phyloP scores from a whole-genome alignment of 2,329 filamentous ascomycete species.

The Scedosporium dehoogii region DNA sequence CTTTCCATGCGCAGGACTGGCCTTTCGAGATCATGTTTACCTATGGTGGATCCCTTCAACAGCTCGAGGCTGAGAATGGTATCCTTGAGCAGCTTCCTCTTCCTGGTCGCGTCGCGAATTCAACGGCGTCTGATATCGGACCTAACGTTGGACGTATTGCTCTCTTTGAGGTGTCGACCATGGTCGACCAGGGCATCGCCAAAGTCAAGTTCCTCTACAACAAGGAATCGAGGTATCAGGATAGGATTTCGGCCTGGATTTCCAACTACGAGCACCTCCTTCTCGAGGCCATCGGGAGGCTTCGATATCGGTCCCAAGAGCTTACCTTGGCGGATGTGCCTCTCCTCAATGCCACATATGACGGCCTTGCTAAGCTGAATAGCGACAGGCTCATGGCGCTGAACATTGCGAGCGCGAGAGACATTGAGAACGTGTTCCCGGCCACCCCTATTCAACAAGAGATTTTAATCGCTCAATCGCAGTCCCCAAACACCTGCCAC shows the following conservation, averaged over 20 bases:
- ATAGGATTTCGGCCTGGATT: conserved; percentile 36
- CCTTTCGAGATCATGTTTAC: conserved; percentile 51
- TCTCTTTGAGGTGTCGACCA: conserved; percentile 40
- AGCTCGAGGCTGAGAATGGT: conserved; percentile 35
- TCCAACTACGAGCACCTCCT: conserved; percentile 35
- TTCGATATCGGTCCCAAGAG: conserved; percentile 32
- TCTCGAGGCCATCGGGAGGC: conserved; percentile 29
- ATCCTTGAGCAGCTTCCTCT: conserved; percentile 37
- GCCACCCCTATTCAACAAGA: conserved; percentile 38
- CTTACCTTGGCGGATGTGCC: conserved; percentile 41
- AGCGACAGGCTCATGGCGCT: conserved; percentile 28
- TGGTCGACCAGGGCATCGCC: conserved; percentile 32
- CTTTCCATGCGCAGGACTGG: conserved; percentile 23
- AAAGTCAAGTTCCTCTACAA: conserved; percentile 37
- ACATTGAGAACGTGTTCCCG: conserved; percentile 39
- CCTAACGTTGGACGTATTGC: conserved; percentile 36
- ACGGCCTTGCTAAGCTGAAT: conserved; percentile 33
- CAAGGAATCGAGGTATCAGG: conserved; percentile 27
- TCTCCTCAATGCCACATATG: conserved; percentile 35
- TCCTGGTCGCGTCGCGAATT: conserved; percentile 26
- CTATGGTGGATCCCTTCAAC: conserved; percentile 38
- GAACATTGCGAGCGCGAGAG: conserved; percentile 28
- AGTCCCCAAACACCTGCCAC: conserved; percentile 29
- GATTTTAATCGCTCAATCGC: conserved; percentile 35
- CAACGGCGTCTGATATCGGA: conserved; percentile 33